Evolutionary conservation across 2,329 filamentous ascomycete species (phyloP), one percentile per base, ranked within the genome.

Genomic region (Alternaria sp.): DNA sequence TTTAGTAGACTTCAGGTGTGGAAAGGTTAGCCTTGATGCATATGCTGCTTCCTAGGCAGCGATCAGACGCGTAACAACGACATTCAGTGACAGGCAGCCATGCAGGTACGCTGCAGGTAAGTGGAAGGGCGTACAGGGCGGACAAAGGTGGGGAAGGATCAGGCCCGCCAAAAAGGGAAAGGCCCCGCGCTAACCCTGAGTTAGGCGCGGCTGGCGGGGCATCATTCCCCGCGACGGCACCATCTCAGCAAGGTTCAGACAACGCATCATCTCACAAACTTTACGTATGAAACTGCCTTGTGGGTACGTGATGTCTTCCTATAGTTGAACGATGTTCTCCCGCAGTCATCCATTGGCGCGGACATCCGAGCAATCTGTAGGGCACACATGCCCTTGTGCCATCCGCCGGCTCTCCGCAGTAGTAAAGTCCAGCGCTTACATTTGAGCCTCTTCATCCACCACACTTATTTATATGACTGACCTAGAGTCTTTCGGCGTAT

Each of bases 341-440:
- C 30, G 30, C 49, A 40, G 19, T 23, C 19, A 6, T 52, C 49
- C 2, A 25, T 43, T 44, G 52, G 25, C 25, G 52, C 52, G 32
- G 32, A 43, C 36, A 1, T 61, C 45, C 51, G 44, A 26, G 23
- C 40, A 13, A 47, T 6, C 43, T 46, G 57, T 36, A 61, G 26
- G 36, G 36, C 0, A 40, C 3, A 17, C 36, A 40, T 40, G 36
- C 47, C 23, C 23, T 45, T 57, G 59, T 49, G 57, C 54, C 52
- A 30, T 49, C 49, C 49, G 36, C 58, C 73, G 73, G 72, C 71
- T 74, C 73, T 75, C 73, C 73, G 68, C 72, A 72, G 25, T 62
- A 19, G 54, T 49, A 43, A 54, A 62, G 51, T 50, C 64, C 46
- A 65, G 44, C 36, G 26, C 23, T 52, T 62, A 65, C 45, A 46